These are phyloP conservation scores for Cymbopogon flexuosus DNA, from an alignment of 202 grass and related monocot species.

Conservation along the genomic window DNA sequence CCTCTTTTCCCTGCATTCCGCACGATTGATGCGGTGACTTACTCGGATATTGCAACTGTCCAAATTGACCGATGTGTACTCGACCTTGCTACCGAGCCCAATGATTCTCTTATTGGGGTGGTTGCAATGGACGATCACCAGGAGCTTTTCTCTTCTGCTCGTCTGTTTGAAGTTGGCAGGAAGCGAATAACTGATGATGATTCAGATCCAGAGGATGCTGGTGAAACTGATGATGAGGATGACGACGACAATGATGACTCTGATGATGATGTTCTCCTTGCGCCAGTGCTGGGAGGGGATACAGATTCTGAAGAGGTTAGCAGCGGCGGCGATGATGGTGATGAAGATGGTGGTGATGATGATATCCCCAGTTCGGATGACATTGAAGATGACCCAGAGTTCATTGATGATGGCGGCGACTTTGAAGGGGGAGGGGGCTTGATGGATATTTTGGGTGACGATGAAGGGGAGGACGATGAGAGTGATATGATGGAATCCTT, in stretches of 20 bases:
- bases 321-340: slow-evolving; percentile 57
- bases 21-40: slow-evolving; percentile 82
- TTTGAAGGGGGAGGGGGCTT: slow-evolving; percentile 53
- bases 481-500: slow-evolving; percentile 51
- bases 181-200: slow-evolving; percentile 83
- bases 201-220: slow-evolving; percentile 84
- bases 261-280: slow-evolving; percentile 50
- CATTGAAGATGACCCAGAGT: slow-evolving; percentile 54
- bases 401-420: slow-evolving; percentile 48
- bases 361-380: slow-evolving; percentile 47
- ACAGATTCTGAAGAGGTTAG: slow-evolving; percentile 63
- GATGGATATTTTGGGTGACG: slow-evolving; percentile 61
- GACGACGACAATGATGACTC: slow-evolving; percentile 74
- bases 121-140: slow-evolving; percentile 86
- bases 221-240: slow-evolving; percentile 59
- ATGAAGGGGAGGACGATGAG: slow-evolving; percentile 45
- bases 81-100: slow-evolving; percentile 72
- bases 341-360: slow-evolving; percentile 26
- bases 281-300: slow-evolving; percentile 35
- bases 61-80: slow-evolving; percentile 90
- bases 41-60: slow-evolving; percentile 84
- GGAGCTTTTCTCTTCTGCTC: slow-evolving; percentile 75
- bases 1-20: slow-evolving; percentile 87
- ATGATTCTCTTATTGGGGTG: slow-evolving; percentile 74
- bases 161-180: slow-evolving; percentile 83